Evolutionary conservation across 257 asterid genomes (phyloP), one percentile per base, ranked within the genome.

Genomic region (Nicotiana undulata): DNA sequence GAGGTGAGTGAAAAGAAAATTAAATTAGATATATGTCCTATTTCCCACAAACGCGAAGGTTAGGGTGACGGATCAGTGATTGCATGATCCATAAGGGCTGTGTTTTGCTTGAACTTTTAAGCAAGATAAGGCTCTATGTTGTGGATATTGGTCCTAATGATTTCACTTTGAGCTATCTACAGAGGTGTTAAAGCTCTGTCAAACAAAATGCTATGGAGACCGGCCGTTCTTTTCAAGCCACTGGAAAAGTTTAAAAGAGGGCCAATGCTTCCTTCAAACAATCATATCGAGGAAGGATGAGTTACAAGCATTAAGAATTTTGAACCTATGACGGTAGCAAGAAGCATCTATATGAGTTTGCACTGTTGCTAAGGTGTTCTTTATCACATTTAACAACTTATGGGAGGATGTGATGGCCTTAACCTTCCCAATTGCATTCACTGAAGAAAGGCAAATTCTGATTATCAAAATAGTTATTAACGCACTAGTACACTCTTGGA

Each of bases 321-420:
- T 12, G 6, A 40, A 40, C 29, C 20, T 40, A 2, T 68, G 76
- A 34, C 31, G 10, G 32, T 61, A 61, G 34, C 56, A 70, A 44
- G 34, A 70, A 70, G 58, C 32, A 70, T 22, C n/a, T 70, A 70
- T 10, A 20, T 12, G 56, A 68, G 56, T n/a, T 68, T 68, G 76
- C 76, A 20, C 56, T 68, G 44, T 68, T 64, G 72, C 56, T 20
- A 68, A 68, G 76, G 76, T 67, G 20, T 46, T 67, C 75, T 66
- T 15, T 34, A 67, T n/a, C 53, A 37, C 31, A 67, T 67, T 15
- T 67, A 67, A n/a, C 56, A 68, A 68, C 37, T n/a, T 51, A 40
- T 37, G 22, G 56, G 76, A 68, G 56, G 76, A 68, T 20, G 32
- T 68, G 44, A 26, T 18, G 20, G 20, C 16, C 26, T 63, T 15